Evolutionary conservation across 495 filamentous ascomycete genomes (phyloP), one percentile per base, ranked within the genome.

Genomic region (Podospora didyma): DNA sequence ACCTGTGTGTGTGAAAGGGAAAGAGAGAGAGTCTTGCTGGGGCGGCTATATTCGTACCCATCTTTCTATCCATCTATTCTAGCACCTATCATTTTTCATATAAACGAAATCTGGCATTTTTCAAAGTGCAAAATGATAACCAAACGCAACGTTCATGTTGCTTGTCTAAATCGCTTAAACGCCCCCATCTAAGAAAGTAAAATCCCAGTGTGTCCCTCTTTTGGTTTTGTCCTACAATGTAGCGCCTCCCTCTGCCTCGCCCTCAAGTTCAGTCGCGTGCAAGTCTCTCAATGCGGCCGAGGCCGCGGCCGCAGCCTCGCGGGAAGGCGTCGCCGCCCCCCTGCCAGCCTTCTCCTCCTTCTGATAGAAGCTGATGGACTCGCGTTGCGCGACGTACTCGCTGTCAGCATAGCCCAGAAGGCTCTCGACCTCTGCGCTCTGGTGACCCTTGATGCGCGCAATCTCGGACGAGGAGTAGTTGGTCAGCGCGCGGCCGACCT

Each of bases 381-480:
- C 90, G 54, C 91, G 79, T 61, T 91, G 75, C 7, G 93, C 93
- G 44, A 98, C 89, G 77, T 97, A 96, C 71, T 97, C 91, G 56
- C 88, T 92, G 64, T 97, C 92, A 26, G 92, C 86, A 76, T 96
- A 98, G 3, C 94, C 94, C 35, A 98, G 67, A 26, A 92, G 60
- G 0, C 79, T 74, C 44, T 84, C 79, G 56, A 98, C 96, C 66
- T 94, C 86, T 1, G 75, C 81, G 65, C 92, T 97, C 61, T 86
- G 82, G 55, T 87, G 79, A 0, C 94, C 94, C 72, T 89, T 92
- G 59, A 97, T 95, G 49, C 88, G 76, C 50, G 73, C 72, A 57
- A 97, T 90, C 71, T 98, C 92, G 2, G 78, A 70, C 14, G 89
- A 83, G n/a, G 88, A 86, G 60, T 97, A 98, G 63, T 97, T 97